Evolutionary conservation across 176 grass and related monocot genomes (phyloP), one percentile per base, ranked within the genome.

Genomic region (Paspalum notatum): DNA sequence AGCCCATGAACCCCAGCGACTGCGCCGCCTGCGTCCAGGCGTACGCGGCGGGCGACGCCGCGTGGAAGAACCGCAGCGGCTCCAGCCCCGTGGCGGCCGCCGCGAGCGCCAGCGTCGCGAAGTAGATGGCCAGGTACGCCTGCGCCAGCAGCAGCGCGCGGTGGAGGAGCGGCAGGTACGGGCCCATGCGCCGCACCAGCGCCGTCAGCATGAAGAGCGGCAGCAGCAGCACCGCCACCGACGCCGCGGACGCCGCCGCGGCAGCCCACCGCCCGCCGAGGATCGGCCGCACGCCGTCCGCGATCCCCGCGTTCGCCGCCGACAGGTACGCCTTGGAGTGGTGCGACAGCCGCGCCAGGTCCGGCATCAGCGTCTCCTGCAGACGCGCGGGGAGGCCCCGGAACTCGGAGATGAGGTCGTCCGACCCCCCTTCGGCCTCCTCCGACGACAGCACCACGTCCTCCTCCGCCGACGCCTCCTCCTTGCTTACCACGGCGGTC

Each of bases 121-220:
- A 99, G 88, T 99, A 99, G 83, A 99, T 99, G 80, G 96, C 93
- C 27, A 99, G 96, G 84, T 93, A 99, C 38, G 96, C 90, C 88
- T 99, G 96, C 79, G 90, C 82, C 72, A 99, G 90, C 51, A 95
- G 61, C 27, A 99, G 90, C 27, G 88, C 73, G 56, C 85, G 82
- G 68, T 90, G 93, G 59, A 95, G 87, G 21, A 99, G 62, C 54
- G 93, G 90, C 39, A 99, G 90, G 88, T 82, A 96, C 4, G 90
- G 78, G 26, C 85, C 88, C 66, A 95, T 81, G 24, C 89, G 90
- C 2, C 83, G 87, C n/a, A 99, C 86, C 26, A 93, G 81, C 58
- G 86, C 89, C 20, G 87, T 83, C 52, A 99, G 88, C 61, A 95
- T 84, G 81, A 85, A 88, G 3, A 99, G 81, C 24, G 90, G 93